These are phyloP conservation scores for Suillus placidus DNA, from an alignment of 768 basidiomycete species.

Conservation along the genomic window DNA sequence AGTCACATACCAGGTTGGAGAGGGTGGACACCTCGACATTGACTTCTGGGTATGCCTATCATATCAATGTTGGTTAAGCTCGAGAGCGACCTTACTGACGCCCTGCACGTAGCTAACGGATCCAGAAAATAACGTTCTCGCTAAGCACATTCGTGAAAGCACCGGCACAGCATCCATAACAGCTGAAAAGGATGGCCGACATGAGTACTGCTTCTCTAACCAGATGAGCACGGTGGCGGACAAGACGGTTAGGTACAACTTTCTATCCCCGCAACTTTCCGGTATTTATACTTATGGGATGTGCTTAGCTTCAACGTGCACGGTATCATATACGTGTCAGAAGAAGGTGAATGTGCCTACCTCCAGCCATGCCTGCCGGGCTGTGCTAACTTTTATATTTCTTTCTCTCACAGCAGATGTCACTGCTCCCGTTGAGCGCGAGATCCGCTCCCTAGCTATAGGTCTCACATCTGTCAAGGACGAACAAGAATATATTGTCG, in stretches of 20 bases:
- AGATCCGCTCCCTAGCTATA: slow-evolving; percentile 83
- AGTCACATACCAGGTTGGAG: slow-evolving; percentile 97
- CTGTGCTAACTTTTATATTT: not conserved
- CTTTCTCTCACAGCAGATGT: slow-evolving; percentile 49
- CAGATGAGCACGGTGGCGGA: slow-evolving; percentile 97
- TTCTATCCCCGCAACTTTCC: not conserved
- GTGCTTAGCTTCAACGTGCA: slow-evolving; percentile 91
- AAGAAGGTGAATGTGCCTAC: slow-evolving; percentile 67
- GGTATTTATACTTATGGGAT: slow-evolving; percentile 5
- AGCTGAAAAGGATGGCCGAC: slow-evolving; percentile 82
- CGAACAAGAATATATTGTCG: slow-evolving; percentile 98
- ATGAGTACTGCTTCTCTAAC: slow-evolving; percentile 98
- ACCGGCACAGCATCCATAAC: slow-evolving; percentile 90
- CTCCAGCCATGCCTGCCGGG: not conserved
- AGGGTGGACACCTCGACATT: slow-evolving; percentile 95
- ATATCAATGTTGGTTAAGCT: not conserved
- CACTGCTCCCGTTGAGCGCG: slow-evolving; percentile 94
- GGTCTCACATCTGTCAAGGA: slow-evolving; percentile 92
- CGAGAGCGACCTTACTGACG: slow-evolving; percentile 4
- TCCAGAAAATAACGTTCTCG: slow-evolving; percentile 66
- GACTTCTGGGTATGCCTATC: slow-evolving; percentile 83
- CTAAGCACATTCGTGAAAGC: slow-evolving; percentile 82
- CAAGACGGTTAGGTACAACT: slow-evolving; percentile 82
- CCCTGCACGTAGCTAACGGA: slow-evolving; percentile 66
- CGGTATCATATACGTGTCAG: slow-evolving; percentile 90